Percentiles rank a stretch among this genome's conserved stretches.
These are phyloP conservation scores for Colletotrichum paranaense DNA, from an alignment of 2,329 filamentous ascomycete species.

Conservation along the genomic window DNA sequence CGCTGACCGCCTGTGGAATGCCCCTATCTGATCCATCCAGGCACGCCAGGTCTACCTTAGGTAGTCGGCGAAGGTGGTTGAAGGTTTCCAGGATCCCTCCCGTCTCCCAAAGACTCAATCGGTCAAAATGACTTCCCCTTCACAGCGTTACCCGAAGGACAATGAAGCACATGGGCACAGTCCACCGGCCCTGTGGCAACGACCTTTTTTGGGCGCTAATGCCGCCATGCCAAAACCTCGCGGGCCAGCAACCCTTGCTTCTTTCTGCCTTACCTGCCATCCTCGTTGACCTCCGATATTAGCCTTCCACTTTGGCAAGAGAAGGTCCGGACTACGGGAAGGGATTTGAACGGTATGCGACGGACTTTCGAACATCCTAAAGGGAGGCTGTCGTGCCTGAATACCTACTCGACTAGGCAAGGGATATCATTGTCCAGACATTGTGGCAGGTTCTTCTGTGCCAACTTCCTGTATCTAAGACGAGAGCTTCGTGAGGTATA, in stretches of 20 bases:
- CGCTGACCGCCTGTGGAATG: slow-evolving; percentile 3
- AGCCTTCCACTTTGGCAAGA: background rate
- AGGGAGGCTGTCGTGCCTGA: background rate
- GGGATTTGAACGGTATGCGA: background rate
- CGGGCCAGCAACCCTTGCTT: background rate
- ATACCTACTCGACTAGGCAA: background rate
- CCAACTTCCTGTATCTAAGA: background rate
- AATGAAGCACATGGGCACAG: background rate
- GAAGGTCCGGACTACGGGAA: background rate
- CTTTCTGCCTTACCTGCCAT: background rate
- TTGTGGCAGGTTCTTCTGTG: background rate
- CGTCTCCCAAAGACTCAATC: background rate
- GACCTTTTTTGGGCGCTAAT: slow-evolving; percentile 19
- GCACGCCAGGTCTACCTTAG: no score
- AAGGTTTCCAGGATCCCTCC: background rate
- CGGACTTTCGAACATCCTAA: background rate
- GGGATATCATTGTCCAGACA: background rate
- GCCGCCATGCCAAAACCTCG: slow-evolving; percentile 2
- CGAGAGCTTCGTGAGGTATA: background rate
- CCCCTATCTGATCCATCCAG: background rate
- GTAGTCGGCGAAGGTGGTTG: background rate
- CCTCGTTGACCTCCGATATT: background rate
- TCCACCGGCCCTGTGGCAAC: background rate
- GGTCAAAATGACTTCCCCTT: background rate
- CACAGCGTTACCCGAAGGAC: background rate